Base-by-base conservation (phyloP, 2,329 filamentous ascomycete species). In the Trichothecium roseum region DNA sequence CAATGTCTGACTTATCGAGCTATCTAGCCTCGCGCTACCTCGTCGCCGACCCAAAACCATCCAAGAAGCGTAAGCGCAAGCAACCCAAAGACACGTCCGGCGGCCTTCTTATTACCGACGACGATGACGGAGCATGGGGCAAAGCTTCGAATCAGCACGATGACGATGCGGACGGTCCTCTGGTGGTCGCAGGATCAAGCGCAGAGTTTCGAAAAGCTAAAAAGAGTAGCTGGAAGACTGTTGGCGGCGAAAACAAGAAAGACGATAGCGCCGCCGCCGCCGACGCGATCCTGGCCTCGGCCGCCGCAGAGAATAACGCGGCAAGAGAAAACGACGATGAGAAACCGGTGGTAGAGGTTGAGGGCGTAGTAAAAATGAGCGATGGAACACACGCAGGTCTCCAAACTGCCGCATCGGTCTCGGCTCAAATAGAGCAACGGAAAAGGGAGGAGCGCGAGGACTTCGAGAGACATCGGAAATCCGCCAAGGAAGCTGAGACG, bases 1-100 rank as follows among this genome's bases (percentile, higher is more conserved):
- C 18, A 17, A 76, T 75, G 72, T 64, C 66, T 41, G 69, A 76
- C 46, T 72, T 95, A 45, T 80, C 86, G 39, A 78, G 79, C 52
- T 98, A 96, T 53, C 75, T 98, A 26, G 88, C 89, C 27, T 81
- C 85, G 43, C 91, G 87, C 57, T 98, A 98, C 56, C 78, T 98
- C 34, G 64, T 70, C 37, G 64, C 71, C 28, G 69, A 76, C 41
- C 58, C 66, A 5, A 74, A 73, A 42, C 67, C 72, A 14, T 48
- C 62, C 33, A 80, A 80, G 52, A 81, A 80, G 53, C 68, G 73
- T 41, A 81, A 81, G 60, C 69, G 72, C 49, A 80, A 78, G 54
- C 58, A 68, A 38, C 50, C 56, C 35, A 14, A 18, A 22, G 42
- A 56, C 34, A 54, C 59, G 27, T 46, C 49, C 31, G 60, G 65